Evolutionary conservation across 2,329 filamentous ascomycete genomes (phyloP), one percentile per base, ranked within the genome.

Genomic region (Amauroascus verrucosus): DNA sequence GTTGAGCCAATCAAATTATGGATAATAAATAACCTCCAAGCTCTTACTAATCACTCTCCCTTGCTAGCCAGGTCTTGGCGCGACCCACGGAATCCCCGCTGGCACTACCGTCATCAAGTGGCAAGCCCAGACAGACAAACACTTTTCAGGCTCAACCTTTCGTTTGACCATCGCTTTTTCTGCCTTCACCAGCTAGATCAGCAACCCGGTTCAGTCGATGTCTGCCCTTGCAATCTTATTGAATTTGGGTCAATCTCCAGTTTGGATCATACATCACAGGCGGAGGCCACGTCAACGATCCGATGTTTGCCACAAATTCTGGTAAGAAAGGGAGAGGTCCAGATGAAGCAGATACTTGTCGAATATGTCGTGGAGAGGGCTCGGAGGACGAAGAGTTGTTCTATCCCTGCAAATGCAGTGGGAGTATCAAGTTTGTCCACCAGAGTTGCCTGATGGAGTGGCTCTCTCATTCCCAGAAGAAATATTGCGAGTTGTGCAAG

Each of bases 401-500:
- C 75, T 93, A 94, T 66, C 93, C 93, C 5, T 98, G 93, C 83
- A 96, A 96, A 76, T 98, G 93, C 75, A 96, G 88, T 66, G 93
- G 93, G 54, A 97, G 91, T 72, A 98, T 98, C 74, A 96, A 95
- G 74, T 95, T 86, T 65, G 93, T 98, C 57, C 93, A 98, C 69
- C 93, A 98, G 71, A 87, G 94, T 67, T 98, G 93, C 68, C 74
- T 98, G 70, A 95, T 98, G 85, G 90, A 97, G 71, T 98, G 93
- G 93, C 77, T 98, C 20, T 91, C 89, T 48, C 94, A 98, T 70
- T 97, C 93, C 1, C 90, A 98, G 68, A 98, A 98, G 80, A 97
- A 97, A 70, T 87, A 98, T 75, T 98, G 94, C 77, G 93, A 98
- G 74, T 83, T 98, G 33, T 98, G 93, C 82, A 98, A 98, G 75